Evolutionary conservation across 495 filamentous ascomycete genomes (phyloP).

Genomic region (Pyrenula aspistea): DNA sequence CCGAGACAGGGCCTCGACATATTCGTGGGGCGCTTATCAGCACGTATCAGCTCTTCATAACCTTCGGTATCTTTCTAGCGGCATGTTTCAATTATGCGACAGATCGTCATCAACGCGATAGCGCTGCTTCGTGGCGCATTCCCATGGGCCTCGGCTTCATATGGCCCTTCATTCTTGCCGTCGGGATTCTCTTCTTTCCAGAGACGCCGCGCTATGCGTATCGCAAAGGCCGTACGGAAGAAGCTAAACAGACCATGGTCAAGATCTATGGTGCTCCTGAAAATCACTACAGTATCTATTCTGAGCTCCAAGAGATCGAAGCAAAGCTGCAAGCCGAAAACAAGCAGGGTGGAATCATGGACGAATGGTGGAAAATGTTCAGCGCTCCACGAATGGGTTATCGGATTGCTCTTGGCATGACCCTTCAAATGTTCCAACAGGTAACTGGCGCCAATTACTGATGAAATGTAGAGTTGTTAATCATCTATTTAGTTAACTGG

Average conservation of each 20-base stretch:
- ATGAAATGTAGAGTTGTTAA: conserved; percentile 13
- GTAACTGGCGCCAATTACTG: conserved; percentile 47
- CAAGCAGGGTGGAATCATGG: conserved; percentile 30
- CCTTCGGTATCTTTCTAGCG: conserved; percentile 72
- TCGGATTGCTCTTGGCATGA: conserved; percentile 55
- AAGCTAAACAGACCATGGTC: conserved; percentile 57
- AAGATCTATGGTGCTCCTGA: conserved; percentile 56
- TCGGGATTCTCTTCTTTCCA: conserved; percentile 58
- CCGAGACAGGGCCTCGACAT: conserved; percentile 51
- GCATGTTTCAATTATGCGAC: conserved; percentile 77
- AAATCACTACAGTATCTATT: conserved; percentile 49
- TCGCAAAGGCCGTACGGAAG: conserved; percentile 49
- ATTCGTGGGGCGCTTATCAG: conserved; percentile 58
- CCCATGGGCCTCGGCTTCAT: conserved; percentile 70
- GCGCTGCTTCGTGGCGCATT: conserved; percentile 62
- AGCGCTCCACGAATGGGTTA: conserved; percentile 63
- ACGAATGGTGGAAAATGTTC: conserved; percentile 52
- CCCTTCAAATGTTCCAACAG: conserved; percentile 62
- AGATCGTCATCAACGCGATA: conserved; percentile 22
- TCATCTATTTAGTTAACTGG: conserved; percentile 37
- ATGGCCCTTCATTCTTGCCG: conserved; percentile 61
- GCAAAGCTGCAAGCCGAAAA: conserved; percentile 47
- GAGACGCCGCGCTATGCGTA: conserved; percentile 64
- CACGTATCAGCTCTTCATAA: conserved; percentile 79
- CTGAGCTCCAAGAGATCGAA: conserved; percentile 57